Percentiles rank a stretch among this genome's conserved stretches.
phyloP scores from a whole-genome alignment of 2,329 filamentous ascomycete species.

The Endothia cerciana region DNA sequence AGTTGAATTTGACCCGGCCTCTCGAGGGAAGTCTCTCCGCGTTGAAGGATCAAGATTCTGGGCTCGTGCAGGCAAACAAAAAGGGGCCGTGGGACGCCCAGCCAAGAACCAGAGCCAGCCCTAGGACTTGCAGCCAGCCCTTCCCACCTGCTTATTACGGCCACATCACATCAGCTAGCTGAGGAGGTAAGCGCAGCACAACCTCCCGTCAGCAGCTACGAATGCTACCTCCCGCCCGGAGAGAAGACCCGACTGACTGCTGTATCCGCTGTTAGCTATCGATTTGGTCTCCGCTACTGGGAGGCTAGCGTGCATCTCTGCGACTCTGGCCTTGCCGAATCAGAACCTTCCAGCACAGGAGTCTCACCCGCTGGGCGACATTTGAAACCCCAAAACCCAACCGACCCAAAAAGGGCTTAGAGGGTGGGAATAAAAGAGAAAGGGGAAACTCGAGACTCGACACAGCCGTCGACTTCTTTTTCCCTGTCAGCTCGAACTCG shows the following conservation, averaged over 20 bases:
- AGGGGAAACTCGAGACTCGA: conserved; percentile 26
- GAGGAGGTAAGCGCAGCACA: conserved; percentile 19
- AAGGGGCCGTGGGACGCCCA: conserved; percentile 1
- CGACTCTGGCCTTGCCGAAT: conserved; percentile 23
- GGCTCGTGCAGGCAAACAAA: not conserved
- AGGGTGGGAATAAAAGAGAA: conserved; percentile 16
- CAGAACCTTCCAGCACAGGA: conserved; percentile 21
- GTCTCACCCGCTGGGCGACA: conserved; percentile 28
- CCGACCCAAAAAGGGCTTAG: conserved; percentile 17
- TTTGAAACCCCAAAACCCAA: conserved; percentile 25
- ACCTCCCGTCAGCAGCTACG: not conserved
- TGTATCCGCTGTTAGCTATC: not conserved
- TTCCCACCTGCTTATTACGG: conserved; percentile 15
- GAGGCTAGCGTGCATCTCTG: conserved; percentile 22
- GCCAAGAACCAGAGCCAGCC: conserved; percentile 13
- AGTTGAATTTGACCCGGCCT: not conserved
- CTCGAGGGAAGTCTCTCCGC: not conserved
- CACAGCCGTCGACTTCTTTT: conserved; percentile 1
- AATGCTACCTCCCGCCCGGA: not conserved
- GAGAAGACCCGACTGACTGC: conserved; percentile 5
- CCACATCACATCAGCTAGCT: conserved; percentile 13
- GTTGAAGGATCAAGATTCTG: not conserved
- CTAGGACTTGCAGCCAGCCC: conserved; percentile 12
- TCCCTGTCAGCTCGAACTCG: not conserved
- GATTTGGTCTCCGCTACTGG: conserved; percentile 12